These are phyloP conservation scores for Diaporthe velutina DNA, from an alignment of 2,329 filamentous ascomycete genomes.

Conservation along the genomic window DNA sequence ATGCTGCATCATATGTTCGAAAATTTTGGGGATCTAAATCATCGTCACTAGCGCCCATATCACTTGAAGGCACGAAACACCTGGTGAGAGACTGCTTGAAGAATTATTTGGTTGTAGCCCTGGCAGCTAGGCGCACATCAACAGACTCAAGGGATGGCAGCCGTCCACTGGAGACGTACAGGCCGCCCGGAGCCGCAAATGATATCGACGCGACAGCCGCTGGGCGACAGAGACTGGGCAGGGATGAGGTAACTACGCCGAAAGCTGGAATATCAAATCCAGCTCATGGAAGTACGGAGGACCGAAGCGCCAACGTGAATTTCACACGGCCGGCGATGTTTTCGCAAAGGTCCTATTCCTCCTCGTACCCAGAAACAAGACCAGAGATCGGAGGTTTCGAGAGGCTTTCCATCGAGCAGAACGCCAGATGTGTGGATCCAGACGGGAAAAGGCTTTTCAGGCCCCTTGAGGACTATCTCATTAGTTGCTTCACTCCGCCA, in stretches of 20 bases:
- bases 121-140: slow-evolving; percentile 38
- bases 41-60: slow-evolving; percentile 55
- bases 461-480: slow-evolving; percentile 82
- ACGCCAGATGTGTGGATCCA: slow-evolving; percentile 38
- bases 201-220: not conserved
- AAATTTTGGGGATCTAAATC: slow-evolving; percentile 14
- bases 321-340: slow-evolving; percentile 17
- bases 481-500: slow-evolving; percentile 72
- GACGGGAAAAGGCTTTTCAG: slow-evolving; percentile 76
- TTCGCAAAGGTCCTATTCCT: slow-evolving; percentile 57
- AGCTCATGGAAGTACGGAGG: slow-evolving; percentile 33
- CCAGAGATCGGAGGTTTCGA: slow-evolving; percentile 35
- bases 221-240: not conserved
- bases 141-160: slow-evolving; percentile 30
- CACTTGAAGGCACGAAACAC: slow-evolving; percentile 69
- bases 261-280: slow-evolving; percentile 28
- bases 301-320: slow-evolving; percentile 46
- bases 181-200: not conserved
- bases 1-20: not conserved
- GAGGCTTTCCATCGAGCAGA: slow-evolving; percentile 40
- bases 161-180: slow-evolving; percentile 25
- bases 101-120: slow-evolving; percentile 51
- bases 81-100: slow-evolving; percentile 60
- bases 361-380: slow-evolving; percentile 57
- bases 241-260: slow-evolving; percentile 22